Evolutionary conservation across 441 rosid genomes (phyloP), one percentile per base, ranked within the genome.

Genomic region (Bruguiera hainesii): DNA sequence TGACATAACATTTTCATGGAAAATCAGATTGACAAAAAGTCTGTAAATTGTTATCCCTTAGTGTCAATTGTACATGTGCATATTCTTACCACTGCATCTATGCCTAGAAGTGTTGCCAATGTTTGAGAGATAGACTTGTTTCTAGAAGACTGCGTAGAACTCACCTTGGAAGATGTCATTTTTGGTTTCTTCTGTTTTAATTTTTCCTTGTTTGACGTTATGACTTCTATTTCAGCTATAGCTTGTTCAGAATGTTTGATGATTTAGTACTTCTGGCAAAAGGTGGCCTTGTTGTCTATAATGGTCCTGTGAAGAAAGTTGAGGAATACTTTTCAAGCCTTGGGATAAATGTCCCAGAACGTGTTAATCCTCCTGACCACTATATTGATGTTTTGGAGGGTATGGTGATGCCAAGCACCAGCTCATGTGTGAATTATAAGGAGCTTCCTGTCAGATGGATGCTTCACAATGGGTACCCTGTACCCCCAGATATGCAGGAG

Each of bases 381-480:
- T 90, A 76, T 72, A 95, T 95, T 61, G 97, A 95, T 80, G 69
- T 95, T 68, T 75, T 95, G 76, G 99, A 95, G 84, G 99, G 98
- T 30, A 79, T 95, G 31, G 86, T 83, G 63, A 71, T 58, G 56
- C 85, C 88, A 55, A 75, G 63, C 67, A 69, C 71, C 19, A 70
- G 67, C 75, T 69, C 87, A 46, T 74, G 79, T 51, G 78, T 85
- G 64, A 72, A 73, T 52, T 80, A 77, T 71, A 82, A 78, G 59
- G 91, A 91, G 49, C 91, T 95, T 73, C 99, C 99, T 30, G 65
- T 85, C 51, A 85, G 91, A 71, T 94, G 99, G 99, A 91, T 94
- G 97, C 85, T 84, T 78, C 87, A 89, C 68, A 91, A 87, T 42
- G 91, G 96, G 30, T 88, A 87, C 67, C 76, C 78, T 1, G 76